Evolutionary conservation across 495 filamentous ascomycete species (phyloP), one percentile per base, ranked within the genome.

Genomic region (Penicillium verhagenii): DNA sequence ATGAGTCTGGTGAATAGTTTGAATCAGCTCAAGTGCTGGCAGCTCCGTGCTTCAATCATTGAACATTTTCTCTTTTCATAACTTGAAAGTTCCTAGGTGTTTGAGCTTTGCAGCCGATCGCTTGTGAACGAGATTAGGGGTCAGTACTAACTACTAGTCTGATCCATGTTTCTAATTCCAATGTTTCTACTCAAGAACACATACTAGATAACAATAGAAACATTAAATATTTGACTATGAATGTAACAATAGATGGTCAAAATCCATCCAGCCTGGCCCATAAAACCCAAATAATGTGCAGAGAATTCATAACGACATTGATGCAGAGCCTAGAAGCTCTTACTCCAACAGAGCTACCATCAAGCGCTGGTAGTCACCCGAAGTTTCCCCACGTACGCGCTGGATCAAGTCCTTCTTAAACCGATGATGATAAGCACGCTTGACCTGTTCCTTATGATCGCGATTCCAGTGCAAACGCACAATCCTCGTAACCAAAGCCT

Each of bases 391-490:
- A 54, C 78, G 78, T 46, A 97, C 86, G 31, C 90, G 76, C 14
- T 72, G 68, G 0, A 78, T 70, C 49, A 96, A 69, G 61, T 82
- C 83, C 58, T 71, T 81, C 45, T 72, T 72, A 69, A 83, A 94
- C 48, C 75, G 72, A 47, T 84, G 77, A 58, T 79, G 71, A 70
- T 91, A 97, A 19, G 87, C 89, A 1, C 72, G 74, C 71, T 87
- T 88, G 5, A 96, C 86, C 57, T 85, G 82, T 16, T 81, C 77
- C 78, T 92, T 78, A 64, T 90, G 80, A 28, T 75, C 68, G 13
- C 75, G 78, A 55, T 96, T 79, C 93, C 93, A 97, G 61, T 96
- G 91, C 26, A 80, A 65, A 31, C 88, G 78, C 6, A 96, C 82
- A 10, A 92, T 78, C 10, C 92, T 73, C 21, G 83, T 77, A 28